A percentile compares a stretch with the other conserved stretches of the same genome.
Evolutionary conservation across 2,329 filamentous ascomycete genomes (phyloP).

Genomic region (Stylonectria norvegica): DNA sequence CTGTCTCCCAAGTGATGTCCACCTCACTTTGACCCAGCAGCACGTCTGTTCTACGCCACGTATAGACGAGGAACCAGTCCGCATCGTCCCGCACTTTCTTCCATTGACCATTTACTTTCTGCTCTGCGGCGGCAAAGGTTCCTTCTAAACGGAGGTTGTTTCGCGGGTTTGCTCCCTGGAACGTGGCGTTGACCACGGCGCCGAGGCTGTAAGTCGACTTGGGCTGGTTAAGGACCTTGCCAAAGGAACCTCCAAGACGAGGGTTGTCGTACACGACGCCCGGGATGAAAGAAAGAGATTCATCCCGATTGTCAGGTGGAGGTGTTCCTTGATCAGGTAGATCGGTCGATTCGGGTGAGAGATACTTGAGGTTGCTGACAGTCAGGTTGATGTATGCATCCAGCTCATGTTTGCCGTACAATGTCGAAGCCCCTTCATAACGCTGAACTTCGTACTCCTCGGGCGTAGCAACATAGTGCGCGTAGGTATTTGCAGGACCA

Average conservation of each 20-base stretch:
- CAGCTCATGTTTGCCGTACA: constrained; percentile 79
- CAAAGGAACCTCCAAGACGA: constrained; percentile 65
- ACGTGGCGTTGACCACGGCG: constrained; percentile 61
- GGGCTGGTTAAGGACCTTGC: constrained; percentile 58
- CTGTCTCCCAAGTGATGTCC: constrained; percentile 69
- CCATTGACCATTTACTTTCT: constrained; percentile 55
- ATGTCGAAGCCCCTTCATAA: constrained; percentile 91
- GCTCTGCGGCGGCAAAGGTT: constrained; percentile 76
- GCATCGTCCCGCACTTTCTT: constrained; percentile 63
- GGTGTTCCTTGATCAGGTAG: constrained; percentile 51
- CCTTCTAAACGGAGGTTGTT: constrained; percentile 78
- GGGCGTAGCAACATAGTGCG: constrained; percentile 74
- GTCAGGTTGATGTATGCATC: constrained; percentile 86
- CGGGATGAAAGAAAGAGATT: constrained; percentile 75
- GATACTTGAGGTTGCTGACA: constrained; percentile 53
- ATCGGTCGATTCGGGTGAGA: constrained; percentile 35
- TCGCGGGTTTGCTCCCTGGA: constrained; percentile 84
- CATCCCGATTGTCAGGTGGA: constrained; percentile 75
- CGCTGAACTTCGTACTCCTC: constrained; percentile 83
- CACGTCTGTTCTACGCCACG: constrained; percentile 71
- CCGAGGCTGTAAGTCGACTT: constrained; percentile 56
- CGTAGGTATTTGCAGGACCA: constrained; percentile 86
- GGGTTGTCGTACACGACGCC: constrained; percentile 72
- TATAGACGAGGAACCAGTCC: constrained; percentile 81
- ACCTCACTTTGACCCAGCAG: constrained; percentile 75